These are phyloP conservation scores for Globisporangium solare DNA, from an alignment of 352 stramenopile species.

Conservation along the genomic window DNA sequence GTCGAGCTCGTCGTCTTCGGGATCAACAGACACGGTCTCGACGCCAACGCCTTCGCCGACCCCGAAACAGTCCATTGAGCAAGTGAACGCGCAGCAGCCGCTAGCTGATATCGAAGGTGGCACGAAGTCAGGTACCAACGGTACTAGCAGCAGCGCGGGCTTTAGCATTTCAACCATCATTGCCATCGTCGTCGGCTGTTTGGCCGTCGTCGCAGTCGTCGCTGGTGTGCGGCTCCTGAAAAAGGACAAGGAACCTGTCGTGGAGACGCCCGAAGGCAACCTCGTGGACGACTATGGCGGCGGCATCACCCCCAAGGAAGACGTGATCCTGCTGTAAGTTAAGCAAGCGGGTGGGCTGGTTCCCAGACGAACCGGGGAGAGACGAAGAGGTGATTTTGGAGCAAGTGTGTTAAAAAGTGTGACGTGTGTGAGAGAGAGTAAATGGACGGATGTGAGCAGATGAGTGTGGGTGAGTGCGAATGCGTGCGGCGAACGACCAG, in stretches of 20 bases:
- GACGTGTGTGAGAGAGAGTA: constrained; percentile 5
- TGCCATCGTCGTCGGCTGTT: constrained; percentile 57
- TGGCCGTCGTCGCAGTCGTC: constrained; percentile 68
- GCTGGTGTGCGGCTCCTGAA: constrained; percentile 58
- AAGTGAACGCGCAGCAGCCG: constrained; percentile 25
- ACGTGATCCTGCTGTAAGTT: constrained; percentile 81
- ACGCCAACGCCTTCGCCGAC: constrained; percentile 4
- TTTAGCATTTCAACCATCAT: constrained; percentile 42
- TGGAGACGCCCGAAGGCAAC: constrained; percentile 37
- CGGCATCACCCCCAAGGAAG: constrained; percentile 78
- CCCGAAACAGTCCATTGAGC: constrained; percentile 1
- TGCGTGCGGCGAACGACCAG: not conserved
- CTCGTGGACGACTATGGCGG: constrained; percentile 49
- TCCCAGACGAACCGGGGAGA: constrained; percentile 5
- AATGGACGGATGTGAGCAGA: not conserved
- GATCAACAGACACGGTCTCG: constrained; percentile 7
- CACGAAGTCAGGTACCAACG: constrained; percentile 12
- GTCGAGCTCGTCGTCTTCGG: constrained; percentile 1
- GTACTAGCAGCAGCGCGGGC: not conserved
- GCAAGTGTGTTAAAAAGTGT: constrained; percentile 9
- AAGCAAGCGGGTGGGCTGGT: constrained; percentile 16
- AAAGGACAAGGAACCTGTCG: constrained; percentile 52
- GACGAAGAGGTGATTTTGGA: constrained; percentile 4
- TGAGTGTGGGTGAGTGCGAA: constrained; percentile 4
- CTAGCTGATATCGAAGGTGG: constrained; percentile 31